phyloP scores from a whole-genome alignment of 768 basidiomycete species.

The Termitomyces sp. region DNA sequence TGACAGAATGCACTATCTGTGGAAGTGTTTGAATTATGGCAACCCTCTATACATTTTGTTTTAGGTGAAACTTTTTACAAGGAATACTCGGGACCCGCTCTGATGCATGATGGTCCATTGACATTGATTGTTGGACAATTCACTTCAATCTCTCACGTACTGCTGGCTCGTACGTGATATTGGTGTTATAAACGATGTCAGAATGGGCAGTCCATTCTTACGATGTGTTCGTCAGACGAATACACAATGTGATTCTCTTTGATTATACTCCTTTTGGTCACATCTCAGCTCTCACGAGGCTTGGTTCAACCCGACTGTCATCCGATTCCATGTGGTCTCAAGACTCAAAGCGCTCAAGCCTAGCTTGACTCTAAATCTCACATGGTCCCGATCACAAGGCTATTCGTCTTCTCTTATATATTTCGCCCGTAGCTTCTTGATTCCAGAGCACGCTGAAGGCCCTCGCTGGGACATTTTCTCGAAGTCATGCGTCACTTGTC shows the following conservation, averaged over 20 bases:
- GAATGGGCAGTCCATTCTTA: neutral
- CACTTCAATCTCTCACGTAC: neutral
- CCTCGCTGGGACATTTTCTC: neutral
- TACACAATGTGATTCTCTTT: neutral
- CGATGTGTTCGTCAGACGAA: neutral
- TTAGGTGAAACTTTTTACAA: neutral
- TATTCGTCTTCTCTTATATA: neutral
- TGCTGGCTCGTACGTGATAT: neutral
- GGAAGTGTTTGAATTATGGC: neutral
- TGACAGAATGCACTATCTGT: neutral
- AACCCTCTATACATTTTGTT: neutral
- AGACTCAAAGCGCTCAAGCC: no score
- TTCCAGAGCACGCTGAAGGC: neutral
- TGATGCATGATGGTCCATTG: neutral
- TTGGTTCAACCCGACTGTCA: neutral
- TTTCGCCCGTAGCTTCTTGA: neutral
- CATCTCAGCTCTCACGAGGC: neutral
- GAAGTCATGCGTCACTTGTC: neutral
- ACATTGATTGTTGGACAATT: neutral
- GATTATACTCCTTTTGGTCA: neutral
- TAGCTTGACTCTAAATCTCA: neutral
- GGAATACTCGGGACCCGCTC: neutral
- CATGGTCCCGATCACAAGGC: neutral
- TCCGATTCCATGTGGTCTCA: neutral
- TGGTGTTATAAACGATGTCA: neutral